Evolutionary conservation across 2,329 filamentous ascomycete species (phyloP), one percentile per base, ranked within the genome.

Genomic region (Phaeoacremonium minimum): DNA sequence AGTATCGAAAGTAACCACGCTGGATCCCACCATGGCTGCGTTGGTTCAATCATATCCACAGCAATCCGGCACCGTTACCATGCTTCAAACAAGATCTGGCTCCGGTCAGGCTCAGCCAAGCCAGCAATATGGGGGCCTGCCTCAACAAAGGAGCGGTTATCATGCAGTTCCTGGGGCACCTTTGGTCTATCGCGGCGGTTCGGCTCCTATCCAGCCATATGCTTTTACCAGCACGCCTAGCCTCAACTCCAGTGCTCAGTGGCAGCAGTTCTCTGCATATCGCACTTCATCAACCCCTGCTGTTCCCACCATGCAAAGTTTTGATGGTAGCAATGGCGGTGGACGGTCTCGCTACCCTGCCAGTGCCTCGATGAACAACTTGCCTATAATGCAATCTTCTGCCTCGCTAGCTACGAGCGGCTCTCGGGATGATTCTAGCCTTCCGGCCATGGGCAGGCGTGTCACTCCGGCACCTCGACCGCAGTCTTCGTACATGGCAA

Each of bases 21-120:
- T n/a, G n/a, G n/a, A n/a, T n/a, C n/a, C 33, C 71, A 83, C 59
- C 61, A 91, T 93, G 87, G 86, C 86, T 71, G 85, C 86, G 63
- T 73, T 91, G 71, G 83, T 90, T 56, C 87, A 91, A 67, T 80
- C 83, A 44, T 86, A 85, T 58, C 78, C 85, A 53, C 83, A 87
- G 66, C 83, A 87, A 64, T 80, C 81, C 55, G 73, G 74, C 61
- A 81, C 84, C 49, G 74, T 81, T 52, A 82, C 82, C 46, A 84
- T 89, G 75, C 80, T 90, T 53, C 85, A 88, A 61, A 76, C 82
- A 51, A 78, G 83, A 58, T 78, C 83, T 44, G 73, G 74, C 37
- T 83, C 85, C 42, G 72, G 78, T 29, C 74, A 75, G 52, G 52
- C 63, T 36, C 73, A 77, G 44, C 54, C 64, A 20, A 64, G 59